Conservation (phyloP, 2,329 filamentous ascomycete species). For the Rugonectria rugulosa region DNA sequence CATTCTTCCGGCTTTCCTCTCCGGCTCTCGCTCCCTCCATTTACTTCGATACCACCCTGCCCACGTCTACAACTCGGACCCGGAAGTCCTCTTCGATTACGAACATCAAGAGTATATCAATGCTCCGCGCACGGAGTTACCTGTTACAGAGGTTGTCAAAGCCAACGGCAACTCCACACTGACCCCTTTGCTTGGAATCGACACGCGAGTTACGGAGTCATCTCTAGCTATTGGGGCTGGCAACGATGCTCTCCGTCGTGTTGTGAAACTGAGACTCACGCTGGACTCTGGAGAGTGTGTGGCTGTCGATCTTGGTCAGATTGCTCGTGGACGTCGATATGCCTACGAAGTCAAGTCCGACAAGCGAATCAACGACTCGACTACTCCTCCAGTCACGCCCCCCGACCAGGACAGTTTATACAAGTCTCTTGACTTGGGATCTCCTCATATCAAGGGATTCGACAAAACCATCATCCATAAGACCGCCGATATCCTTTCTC, state of each 20-base stretch:
- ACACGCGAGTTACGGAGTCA: background rate
- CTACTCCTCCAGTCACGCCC: background rate
- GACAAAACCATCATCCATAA: background rate
- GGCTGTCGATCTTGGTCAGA: background rate
- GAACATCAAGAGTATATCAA: background rate
- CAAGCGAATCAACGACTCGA: background rate
- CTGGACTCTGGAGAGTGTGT: background rate
- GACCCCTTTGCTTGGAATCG: background rate
- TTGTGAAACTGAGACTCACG: background rate
- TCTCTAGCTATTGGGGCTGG: background rate
- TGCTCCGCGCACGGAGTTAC: background rate
- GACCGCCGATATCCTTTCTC: background rate
- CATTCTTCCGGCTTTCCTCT: background rate
- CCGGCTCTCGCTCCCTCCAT: background rate
- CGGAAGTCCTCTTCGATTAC: background rate
- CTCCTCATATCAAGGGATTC: background rate
- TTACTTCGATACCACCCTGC: background rate
- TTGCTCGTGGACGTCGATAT: background rate
- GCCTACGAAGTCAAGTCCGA: background rate
- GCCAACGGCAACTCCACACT: background rate
- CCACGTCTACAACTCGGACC: background rate
- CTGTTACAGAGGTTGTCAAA: background rate
- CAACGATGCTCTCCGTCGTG: background rate
- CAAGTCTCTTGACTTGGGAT: background rate
- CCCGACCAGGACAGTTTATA: background rate